Conservation (phyloP, 2,329 filamentous ascomycete species). For the Ilyonectria mors-panacis region DNA sequence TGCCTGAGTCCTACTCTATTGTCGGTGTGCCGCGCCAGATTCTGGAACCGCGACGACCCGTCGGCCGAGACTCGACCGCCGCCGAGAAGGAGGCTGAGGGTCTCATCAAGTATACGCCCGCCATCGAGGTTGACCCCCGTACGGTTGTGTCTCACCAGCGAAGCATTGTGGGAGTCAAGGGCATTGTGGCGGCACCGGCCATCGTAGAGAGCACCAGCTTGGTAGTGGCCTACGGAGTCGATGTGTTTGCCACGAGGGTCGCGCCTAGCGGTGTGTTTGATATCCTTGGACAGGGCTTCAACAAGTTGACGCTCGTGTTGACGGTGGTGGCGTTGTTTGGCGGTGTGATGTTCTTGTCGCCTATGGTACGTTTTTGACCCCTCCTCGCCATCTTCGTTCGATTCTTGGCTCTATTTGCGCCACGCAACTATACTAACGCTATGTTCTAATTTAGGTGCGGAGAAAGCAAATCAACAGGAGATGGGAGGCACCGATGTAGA, state of each 20-base stretch:
- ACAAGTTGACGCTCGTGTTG: constrained; percentile 85
- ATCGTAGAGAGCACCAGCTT: constrained; percentile 93
- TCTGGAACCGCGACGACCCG: constrained; percentile 88
- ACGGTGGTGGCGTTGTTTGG: constrained; percentile 86
- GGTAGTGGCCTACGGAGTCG: constrained; percentile 88
- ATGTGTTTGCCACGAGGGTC: constrained; percentile 89
- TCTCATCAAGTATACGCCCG: constrained; percentile 80
- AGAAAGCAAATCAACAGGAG: constrained; percentile 78
- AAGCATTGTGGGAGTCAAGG: constrained; percentile 82
- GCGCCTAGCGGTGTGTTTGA: constrained; percentile 94
- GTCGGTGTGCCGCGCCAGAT: constrained; percentile 83
- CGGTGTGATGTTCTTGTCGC: constrained; percentile 84
- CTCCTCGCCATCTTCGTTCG: not conserved
- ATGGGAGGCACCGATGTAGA: constrained; percentile 65
- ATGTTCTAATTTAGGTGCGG: constrained; percentile 59
- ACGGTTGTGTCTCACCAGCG: constrained; percentile 85
- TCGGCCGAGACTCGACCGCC: constrained; percentile 85
- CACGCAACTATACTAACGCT: constrained; percentile 51
- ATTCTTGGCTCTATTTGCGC: constrained; percentile 3
- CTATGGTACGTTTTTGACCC: constrained; percentile 77
- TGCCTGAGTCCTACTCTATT: constrained; percentile 81
- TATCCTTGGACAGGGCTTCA: constrained; percentile 92
- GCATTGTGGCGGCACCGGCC: constrained; percentile 82
- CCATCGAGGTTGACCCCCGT: constrained; percentile 87
- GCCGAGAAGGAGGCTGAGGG: constrained; percentile 86